A percentile compares a stretch with the other conserved stretches of the same genome.
These are phyloP conservation scores for Hypoxylon rickii DNA, from an alignment of 495 filamentous ascomycete genomes.

Conservation along the genomic window DNA sequence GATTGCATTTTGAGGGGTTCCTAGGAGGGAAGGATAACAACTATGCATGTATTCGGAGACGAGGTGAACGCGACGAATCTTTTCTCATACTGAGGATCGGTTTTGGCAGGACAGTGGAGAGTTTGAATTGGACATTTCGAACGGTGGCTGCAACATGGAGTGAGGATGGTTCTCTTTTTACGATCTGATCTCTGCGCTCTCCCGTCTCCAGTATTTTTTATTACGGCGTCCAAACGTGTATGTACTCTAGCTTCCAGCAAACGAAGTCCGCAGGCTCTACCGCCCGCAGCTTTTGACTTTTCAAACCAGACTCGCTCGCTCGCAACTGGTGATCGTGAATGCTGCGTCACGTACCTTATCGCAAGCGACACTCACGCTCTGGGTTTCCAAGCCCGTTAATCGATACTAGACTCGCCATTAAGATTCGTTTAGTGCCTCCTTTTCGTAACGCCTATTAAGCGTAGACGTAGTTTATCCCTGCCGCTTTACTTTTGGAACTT, in stretches of 20 bases:
- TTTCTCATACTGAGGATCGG: slow-evolving; percentile 33
- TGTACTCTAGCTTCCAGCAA: slow-evolving; percentile 14
- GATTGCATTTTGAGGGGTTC: neutral
- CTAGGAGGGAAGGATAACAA: neutral
- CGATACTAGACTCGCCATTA: no score
- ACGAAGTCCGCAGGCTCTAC: neutral
- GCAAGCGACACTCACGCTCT: no score
- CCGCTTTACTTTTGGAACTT: no score
- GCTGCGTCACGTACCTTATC: no score
- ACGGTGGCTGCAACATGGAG: slow-evolving; percentile 16
- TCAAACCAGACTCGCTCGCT: neutral
- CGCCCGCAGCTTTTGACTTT: neutral
- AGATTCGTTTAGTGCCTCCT: no score
- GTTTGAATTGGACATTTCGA: slow-evolving; percentile 30
- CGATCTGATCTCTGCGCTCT: slow-evolving; percentile 19
- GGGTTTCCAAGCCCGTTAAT: no score
- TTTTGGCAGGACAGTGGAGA: slow-evolving; percentile 17
- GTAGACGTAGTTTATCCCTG: no score
- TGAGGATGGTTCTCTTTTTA: slow-evolving; percentile 12
- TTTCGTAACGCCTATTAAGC: no score
- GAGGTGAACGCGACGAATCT: slow-evolving; percentile 28
- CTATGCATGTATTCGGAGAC: slow-evolving; percentile 33
- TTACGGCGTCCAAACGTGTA: neutral
- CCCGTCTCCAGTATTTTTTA: slow-evolving; percentile 17
- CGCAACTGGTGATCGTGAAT: neutral